These are phyloP conservation scores for Candida insectalens DNA, from an alignment of 805 yeast species.

Conservation along the genomic window DNA sequence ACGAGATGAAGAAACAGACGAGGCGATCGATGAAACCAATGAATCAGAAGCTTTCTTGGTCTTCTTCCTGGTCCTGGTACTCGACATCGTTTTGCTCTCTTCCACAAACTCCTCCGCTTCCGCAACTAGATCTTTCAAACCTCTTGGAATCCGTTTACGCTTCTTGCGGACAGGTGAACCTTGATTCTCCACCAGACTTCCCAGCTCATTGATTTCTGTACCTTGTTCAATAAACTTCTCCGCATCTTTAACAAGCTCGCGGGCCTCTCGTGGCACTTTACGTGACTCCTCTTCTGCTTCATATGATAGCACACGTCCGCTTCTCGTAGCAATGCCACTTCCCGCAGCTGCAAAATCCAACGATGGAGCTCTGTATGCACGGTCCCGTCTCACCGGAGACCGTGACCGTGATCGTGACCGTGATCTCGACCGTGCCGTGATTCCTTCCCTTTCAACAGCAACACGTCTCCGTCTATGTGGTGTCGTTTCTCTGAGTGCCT, in stretches of 20 bases:
- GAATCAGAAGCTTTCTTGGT: constrained; percentile 3
- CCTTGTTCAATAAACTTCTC: constrained; percentile 19
- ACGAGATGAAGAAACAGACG: too few species aligned
- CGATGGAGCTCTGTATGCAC: constrained; percentile 15
- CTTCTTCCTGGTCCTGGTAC: constrained; percentile 1
- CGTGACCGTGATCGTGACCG: constrained; percentile 13
- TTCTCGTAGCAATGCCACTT: constrained; percentile 19
- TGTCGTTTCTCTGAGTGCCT: too few species aligned
- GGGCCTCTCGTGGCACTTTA: background rate
- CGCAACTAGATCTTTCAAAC: background rate
- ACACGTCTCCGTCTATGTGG: too few species aligned
- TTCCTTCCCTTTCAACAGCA: too few species aligned
- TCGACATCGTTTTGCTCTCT: constrained; percentile 3
- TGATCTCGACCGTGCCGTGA: background rate
- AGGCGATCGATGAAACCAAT: too few species aligned
- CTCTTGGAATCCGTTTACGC: too few species aligned
- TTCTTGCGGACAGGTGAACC: too few species aligned
- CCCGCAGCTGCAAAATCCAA: constrained; percentile 12
- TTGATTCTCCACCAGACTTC: too few species aligned
- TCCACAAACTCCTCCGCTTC: constrained; percentile 3
- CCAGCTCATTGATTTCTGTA: too few species aligned
- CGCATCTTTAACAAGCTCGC: constrained; percentile 19
- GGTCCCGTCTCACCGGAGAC: constrained; percentile 19
- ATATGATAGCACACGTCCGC: constrained; percentile 21
- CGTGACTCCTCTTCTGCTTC: constrained; percentile 14